These are phyloP conservation scores for sweet orange (Citrus sinensis) DNA, from an alignment of 345 rosid species.

Conservation along the genomic window DNA sequence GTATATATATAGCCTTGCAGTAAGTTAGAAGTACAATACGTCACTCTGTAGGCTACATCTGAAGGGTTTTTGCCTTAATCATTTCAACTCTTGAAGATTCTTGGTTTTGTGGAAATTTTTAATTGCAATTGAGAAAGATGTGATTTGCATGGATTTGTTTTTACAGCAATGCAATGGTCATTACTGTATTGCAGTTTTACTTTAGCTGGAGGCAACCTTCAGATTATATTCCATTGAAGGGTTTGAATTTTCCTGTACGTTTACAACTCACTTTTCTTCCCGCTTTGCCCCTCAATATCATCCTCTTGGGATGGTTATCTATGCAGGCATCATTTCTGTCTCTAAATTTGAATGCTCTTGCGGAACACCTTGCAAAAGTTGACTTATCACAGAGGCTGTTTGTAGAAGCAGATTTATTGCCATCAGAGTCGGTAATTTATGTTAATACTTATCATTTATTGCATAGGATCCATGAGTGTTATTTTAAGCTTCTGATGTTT, in stretches of 20 bases:
- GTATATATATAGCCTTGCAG: not conserved
- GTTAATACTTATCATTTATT: not conserved
- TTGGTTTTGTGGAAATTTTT: not conserved
- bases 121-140: not conserved
- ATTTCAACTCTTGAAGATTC: not conserved
- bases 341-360: constrained; percentile 62
- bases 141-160: not conserved
- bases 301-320: constrained; percentile 1
- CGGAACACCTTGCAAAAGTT: constrained; percentile 56
- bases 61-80: not conserved
- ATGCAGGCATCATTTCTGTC: constrained; percentile 63
- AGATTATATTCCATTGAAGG: not conserved
- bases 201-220: not conserved
- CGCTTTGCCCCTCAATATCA: not conserved
- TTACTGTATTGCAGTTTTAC: not conserved
- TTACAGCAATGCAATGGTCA: not conserved
- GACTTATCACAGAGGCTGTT: constrained; percentile 64
- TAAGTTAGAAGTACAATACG: not conserved
- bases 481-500: not conserved
- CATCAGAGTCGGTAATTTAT: constrained; percentile 51
- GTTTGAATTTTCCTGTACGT: not conserved
- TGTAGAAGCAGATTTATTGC: constrained; percentile 70
- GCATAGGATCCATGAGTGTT: not conserved
- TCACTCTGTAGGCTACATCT: not conserved
- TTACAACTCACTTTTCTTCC: not conserved